Conservation (phyloP, 441 rosid genomes). For the Populus tomentosa region DNA sequence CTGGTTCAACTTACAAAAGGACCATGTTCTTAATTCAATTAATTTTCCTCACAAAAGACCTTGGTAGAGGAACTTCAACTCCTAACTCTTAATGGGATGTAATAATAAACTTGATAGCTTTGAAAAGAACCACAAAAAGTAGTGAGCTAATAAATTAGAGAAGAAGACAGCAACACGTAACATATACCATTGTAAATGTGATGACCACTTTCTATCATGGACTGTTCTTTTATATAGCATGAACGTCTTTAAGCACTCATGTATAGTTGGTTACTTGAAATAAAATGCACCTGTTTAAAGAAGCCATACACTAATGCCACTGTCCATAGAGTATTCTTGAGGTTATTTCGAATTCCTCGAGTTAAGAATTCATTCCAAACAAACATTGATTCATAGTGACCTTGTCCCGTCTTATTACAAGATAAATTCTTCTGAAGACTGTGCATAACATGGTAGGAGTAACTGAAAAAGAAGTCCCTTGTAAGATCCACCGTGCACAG, state of each 20-base stretch:
- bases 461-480: conserved; percentile 97
- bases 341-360: conserved; percentile 76
- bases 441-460: conserved; percentile 89
- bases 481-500: conserved; percentile 88
- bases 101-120: neutral
- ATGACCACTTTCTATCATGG: neutral
- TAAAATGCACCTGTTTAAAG: conserved; percentile 82
- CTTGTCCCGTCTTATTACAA: conserved; percentile 51
- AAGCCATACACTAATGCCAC: conserved; percentile 94
- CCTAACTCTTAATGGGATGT: neutral
- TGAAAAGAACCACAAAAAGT: neutral
- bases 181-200: neutral
- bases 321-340: conserved; percentile 85
- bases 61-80: neutral
- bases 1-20: neutral
- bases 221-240: neutral
- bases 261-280: neutral
- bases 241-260: neutral
- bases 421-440: conserved; percentile 85
- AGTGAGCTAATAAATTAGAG: neutral
- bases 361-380: conserved; percentile 99
- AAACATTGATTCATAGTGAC: conserved; percentile 85
- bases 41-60: neutral
- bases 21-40: conserved; percentile 2
- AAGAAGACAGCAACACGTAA: neutral